phyloP scores from a whole-genome alignment of 225 moss, liverwort and hornwort genomes.

The Anthoceros angustus region DNA sequence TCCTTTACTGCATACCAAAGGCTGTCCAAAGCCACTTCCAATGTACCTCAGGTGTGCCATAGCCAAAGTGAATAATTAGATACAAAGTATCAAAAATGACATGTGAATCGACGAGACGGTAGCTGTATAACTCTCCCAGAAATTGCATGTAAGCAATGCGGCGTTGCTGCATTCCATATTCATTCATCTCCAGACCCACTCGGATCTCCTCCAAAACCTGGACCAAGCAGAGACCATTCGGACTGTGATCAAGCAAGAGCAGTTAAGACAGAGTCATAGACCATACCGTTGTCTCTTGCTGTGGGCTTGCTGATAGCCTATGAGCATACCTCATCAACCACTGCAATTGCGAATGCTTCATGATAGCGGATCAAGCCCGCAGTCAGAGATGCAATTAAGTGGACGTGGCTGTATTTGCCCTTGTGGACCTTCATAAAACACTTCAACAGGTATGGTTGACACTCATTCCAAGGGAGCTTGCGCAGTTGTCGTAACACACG shows the following conservation, averaged over 20 bases:
- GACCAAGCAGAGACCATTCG: slow-evolving; percentile 7
- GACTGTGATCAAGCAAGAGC: background rate
- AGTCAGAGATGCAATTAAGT: slow-evolving; percentile 90
- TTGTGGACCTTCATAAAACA: slow-evolving; percentile 99
- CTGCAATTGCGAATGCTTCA: slow-evolving; percentile 91
- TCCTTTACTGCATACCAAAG: too few species aligned
- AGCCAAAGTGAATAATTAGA: slow-evolving; percentile 66
- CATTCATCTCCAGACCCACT: slow-evolving; percentile 78
- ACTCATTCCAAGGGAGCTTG: slow-evolving; percentile 93
- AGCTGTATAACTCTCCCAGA: slow-evolving; percentile 95
- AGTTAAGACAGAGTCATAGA: background rate
- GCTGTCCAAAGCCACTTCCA: too few species aligned
- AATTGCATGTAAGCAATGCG: slow-evolving; percentile 98
- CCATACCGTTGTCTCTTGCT: background rate
- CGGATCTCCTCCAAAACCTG: slow-evolving; percentile 92
- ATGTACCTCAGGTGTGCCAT: slow-evolving; percentile 66
- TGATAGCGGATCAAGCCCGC: slow-evolving; percentile 97
- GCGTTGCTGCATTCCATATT: slow-evolving; percentile 95
- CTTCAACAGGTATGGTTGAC: slow-evolving; percentile 67
- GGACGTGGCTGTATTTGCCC: slow-evolving; percentile 97
- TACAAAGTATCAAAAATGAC: slow-evolving; percentile 98
- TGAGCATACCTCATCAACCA: slow-evolving; percentile 78
- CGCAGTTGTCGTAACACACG: slow-evolving; percentile 84
- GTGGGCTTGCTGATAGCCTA: background rate
- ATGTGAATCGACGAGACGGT: slow-evolving; percentile 88